phyloP scores from a whole-genome alignment of 306 rosid species.

The Sicyos edulis region DNA sequence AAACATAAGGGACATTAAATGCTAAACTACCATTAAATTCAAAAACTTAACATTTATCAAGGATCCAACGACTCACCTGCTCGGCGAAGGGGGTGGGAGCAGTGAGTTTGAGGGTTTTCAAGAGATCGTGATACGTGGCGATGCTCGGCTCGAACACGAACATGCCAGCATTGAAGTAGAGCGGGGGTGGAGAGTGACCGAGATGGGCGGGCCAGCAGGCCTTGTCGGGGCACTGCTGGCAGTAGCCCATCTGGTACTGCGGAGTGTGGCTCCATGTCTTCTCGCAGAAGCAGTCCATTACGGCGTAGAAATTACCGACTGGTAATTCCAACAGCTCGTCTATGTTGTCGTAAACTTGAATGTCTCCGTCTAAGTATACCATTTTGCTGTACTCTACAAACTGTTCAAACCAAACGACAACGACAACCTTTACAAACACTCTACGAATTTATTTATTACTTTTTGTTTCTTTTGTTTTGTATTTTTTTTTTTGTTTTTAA shows the following conservation, averaged over 20 bases:
- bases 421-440: not conserved
- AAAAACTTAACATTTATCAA: no score
- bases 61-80: constrained; percentile 26
- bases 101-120: constrained; percentile 33
- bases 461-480: no score
- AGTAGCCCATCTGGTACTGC: constrained; percentile 55
- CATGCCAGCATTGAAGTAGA: constrained; percentile 87
- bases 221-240: constrained; percentile 65
- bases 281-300: constrained; percentile 86
- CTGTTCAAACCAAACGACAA: constrained; percentile 24
- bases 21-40: not conserved
- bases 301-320: constrained; percentile 48
- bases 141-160: constrained; percentile 55
- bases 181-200: constrained; percentile 47
- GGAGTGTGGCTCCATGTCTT: constrained; percentile 68
- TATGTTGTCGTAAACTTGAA: constrained; percentile 57
- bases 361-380: constrained; percentile 78
- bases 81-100: constrained; percentile 72
- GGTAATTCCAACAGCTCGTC: constrained; percentile 60
- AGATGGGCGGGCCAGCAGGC: constrained; percentile 48
- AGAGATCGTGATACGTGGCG: constrained; percentile 35
- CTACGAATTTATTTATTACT: no score
- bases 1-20: no score
- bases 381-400: constrained; percentile 63
- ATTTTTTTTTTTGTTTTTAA: no score